Evolutionary conservation across 805 yeast species (phyloP).

Genomic region (Candida broadrunensis): DNA sequence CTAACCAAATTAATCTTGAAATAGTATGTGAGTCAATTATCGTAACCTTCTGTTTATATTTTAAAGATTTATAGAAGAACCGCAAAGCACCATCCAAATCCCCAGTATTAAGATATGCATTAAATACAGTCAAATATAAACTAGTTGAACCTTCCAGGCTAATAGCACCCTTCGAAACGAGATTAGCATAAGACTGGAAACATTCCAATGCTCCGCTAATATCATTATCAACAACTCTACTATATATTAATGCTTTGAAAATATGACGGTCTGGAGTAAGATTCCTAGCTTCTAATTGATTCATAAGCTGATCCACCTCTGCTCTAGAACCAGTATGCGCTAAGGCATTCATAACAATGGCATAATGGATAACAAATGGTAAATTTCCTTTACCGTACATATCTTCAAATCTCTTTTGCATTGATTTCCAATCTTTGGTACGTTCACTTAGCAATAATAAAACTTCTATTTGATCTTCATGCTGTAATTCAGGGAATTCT

Average conservation of each 20-base stretch:
- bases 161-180: conserved; percentile 7
- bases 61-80: conserved; percentile 20
- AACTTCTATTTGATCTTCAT: conserved; percentile 46
- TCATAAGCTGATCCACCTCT: conserved; percentile 48
- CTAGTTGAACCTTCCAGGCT: conserved; percentile 16
- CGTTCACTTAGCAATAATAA: conserved; percentile 46
- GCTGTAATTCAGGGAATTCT: conserved; percentile 37
- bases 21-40: conserved; percentile 17
- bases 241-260: conserved; percentile 33
- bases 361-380: conserved; percentile 55
- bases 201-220: conserved; percentile 25
- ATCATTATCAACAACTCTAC: conserved; percentile 37
- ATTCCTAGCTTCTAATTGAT: conserved; percentile 43
- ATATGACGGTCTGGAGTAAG: conserved; percentile 46
- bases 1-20: conserved; percentile 16
- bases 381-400: conserved; percentile 52
- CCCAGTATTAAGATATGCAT: conserved; percentile 20
- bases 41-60: conserved; percentile 6
- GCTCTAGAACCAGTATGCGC: conserved; percentile 47
- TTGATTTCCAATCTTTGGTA: conserved; percentile 48
- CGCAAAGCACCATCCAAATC: conserved; percentile 24
- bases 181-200: conserved; percentile 22
- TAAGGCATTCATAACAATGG: conserved; percentile 58
- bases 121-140: conserved; percentile 24
- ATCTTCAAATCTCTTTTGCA: conserved; percentile 56